Base-by-base conservation (phyloP, 768 basidiomycete genomes). In the Trichaptum fuscoviolaceum region DNA sequence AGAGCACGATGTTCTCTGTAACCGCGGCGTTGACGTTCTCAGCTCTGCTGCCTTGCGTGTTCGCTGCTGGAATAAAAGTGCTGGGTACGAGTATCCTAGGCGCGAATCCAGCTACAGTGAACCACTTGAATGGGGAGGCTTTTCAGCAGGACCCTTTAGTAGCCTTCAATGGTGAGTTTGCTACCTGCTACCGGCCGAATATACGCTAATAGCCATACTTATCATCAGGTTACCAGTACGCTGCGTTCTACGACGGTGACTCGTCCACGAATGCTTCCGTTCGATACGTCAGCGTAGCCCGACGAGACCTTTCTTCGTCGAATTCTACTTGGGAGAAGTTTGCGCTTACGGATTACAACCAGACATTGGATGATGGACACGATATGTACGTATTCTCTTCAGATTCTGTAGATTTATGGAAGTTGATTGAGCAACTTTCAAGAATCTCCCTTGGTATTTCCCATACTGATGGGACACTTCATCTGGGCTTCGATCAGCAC, bases 391-490 rank as follows among this genome's bases (percentile, higher is more conserved):
- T 34, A n/a, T 62, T n/a, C n/a, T 62, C 20, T 23, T 34, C 2
- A 52, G 17, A 12, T n/a, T 1, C 6, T 30, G 24, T 26, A 8
- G 17, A 3, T 17, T 2, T 57, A 30, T 35, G 42, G 64, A 9
- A 63, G 20, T 26, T 35, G 20, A 59, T 26, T 24, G 9, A 17
- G 35, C 62, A 3, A 23, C 59, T 23, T 35, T 23, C n/a, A 42
- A 79, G 76, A 9, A 79, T 79, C 1, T 77, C 77, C 0, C 58
- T 79, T 1, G 78, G 78, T 1, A 77, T 79, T 3, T 77, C 77
- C 7, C 73, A 68, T n/a, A 73, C 73, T 23, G 78, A 79, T 42
- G 78, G 78, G 2, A 77, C 77, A 0, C 65, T 79, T 0, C 76
- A 78, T 57, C 62, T 79, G 1, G 74, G 74, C 2, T 78, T 77